These are phyloP conservation scores for Aureobasidium zeae DNA, from an alignment of 2,329 filamentous ascomycete genomes.

Conservation along the genomic window DNA sequence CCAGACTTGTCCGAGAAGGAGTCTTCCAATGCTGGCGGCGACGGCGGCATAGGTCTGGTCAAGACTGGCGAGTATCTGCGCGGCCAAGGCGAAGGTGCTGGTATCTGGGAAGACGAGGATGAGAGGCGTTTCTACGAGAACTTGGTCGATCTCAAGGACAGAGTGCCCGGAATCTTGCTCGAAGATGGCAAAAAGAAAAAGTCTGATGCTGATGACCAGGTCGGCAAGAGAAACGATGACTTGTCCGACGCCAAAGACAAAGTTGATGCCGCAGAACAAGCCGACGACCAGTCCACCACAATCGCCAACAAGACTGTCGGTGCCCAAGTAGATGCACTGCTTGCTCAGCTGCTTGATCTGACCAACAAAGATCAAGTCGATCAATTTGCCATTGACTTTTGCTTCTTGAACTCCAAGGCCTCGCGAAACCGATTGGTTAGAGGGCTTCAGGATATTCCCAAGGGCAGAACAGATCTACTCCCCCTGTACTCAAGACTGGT, in stretches of 20 bases:
- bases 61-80: constrained; percentile 90
- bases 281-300: constrained; percentile 79
- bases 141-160: constrained; percentile 85
- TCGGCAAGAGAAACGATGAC: constrained; percentile 57
- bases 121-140: constrained; percentile 98
- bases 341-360: constrained; percentile 80
- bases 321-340: constrained; percentile 85
- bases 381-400: constrained; percentile 89
- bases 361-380: constrained; percentile 88
- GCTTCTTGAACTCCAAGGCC: constrained; percentile 96
- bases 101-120: constrained; percentile 98
- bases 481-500: constrained; percentile 88
- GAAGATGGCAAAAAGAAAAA: constrained; percentile 97
- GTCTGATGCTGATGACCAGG: constrained; percentile 66
- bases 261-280: constrained; percentile 35
- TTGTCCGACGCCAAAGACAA: constrained; percentile 36
- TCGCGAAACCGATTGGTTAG: constrained; percentile 91
- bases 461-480: constrained; percentile 82
- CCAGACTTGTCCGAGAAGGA: constrained; percentile 83
- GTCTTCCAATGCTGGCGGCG: constrained; percentile 53
- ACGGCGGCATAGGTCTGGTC: constrained; percentile 80
- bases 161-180: constrained; percentile 84
- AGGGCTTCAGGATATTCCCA: constrained; percentile 86
- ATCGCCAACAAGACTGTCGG: constrained; percentile 98
- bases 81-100: constrained; percentile 78